These are phyloP conservation scores for Aspergillus sclerotioniger DNA, from an alignment of 495 filamentous ascomycete genomes.

Conservation along the genomic window DNA sequence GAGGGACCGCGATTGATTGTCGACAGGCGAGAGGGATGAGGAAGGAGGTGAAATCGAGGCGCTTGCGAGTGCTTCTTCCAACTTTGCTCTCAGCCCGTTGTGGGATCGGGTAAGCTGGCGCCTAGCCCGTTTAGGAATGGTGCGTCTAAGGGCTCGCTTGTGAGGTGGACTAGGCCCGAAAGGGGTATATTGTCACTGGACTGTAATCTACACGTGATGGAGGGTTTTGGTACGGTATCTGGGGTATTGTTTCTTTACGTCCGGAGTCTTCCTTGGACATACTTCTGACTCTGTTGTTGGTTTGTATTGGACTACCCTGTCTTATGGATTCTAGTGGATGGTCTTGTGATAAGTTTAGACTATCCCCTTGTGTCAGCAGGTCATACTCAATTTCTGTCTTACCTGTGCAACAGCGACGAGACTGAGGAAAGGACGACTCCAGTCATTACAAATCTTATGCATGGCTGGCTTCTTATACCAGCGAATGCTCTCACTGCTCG, in stretches of 20 bases:
- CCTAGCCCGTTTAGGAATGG: slow-evolving; percentile 32
- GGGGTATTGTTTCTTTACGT: neutral
- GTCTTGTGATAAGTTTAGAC: too few relatives aligned
- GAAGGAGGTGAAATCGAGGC: slow-evolving; percentile 38
- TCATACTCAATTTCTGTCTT: too few relatives aligned
- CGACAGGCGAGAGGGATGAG: slow-evolving; percentile 44
- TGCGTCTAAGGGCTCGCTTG: slow-evolving; percentile 40
- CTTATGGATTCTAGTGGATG: too few relatives aligned
- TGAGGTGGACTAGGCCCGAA: slow-evolving; percentile 20
- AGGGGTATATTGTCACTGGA: slow-evolving; percentile 7
- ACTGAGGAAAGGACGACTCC: too few relatives aligned
- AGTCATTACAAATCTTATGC: too few relatives aligned
- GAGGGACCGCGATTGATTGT: slow-evolving; percentile 44
- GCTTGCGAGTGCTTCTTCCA: slow-evolving; percentile 16
- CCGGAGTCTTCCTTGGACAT: neutral
- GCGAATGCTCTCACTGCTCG: too few relatives aligned
- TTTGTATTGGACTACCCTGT: too few relatives aligned
- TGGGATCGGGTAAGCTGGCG: slow-evolving; percentile 45
- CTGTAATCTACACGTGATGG: neutral
- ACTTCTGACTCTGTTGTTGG: too few relatives aligned
- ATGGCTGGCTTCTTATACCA: too few relatives aligned
- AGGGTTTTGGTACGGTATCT: neutral
- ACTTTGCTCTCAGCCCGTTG: slow-evolving; percentile 41
- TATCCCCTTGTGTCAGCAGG: too few relatives aligned
- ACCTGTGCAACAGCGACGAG: too few relatives aligned